Evolutionary conservation across 352 stramenopile genomes (phyloP).

Genomic region (Albugo laibachii): DNA sequence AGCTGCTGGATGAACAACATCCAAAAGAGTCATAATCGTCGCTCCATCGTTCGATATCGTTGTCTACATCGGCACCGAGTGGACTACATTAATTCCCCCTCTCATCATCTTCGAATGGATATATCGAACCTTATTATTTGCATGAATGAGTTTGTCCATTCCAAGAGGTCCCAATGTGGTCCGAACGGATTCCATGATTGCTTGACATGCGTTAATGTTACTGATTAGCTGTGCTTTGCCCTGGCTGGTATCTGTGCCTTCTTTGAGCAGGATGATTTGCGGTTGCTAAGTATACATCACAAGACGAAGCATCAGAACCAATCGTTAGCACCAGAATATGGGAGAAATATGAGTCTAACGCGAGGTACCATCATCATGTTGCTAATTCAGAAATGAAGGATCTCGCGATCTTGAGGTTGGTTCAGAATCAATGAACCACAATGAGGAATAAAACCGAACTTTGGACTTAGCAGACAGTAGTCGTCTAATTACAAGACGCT

Average conservation of each 20-base stretch:
- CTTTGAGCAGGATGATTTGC: constrained; percentile 96
- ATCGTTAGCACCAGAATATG: too few species aligned
- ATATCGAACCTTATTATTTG: constrained; percentile 33
- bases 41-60: constrained; percentile 99
- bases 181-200: constrained; percentile 92
- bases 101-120: background rate
- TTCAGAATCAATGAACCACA: too few species aligned
- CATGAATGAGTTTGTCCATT: constrained; percentile 99
- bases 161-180: constrained; percentile 94
- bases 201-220: constrained; percentile 82
- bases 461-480: too few species aligned
- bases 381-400: too few species aligned
- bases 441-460: too few species aligned
- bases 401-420: too few species aligned
- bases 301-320: too few species aligned
- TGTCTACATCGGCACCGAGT: constrained; percentile 17
- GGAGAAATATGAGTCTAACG: too few species aligned
- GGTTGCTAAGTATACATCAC: constrained; percentile 43
- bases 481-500: too few species aligned
- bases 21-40: constrained; percentile 96
- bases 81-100: background rate
- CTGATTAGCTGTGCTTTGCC: constrained; percentile 90
- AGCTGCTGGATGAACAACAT: constrained; percentile 97
- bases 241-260: constrained; percentile 98
- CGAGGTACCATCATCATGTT: too few species aligned